Evolutionary conservation across 768 basidiomycete genomes (phyloP).

Genomic region (Tricholoma sp.): DNA sequence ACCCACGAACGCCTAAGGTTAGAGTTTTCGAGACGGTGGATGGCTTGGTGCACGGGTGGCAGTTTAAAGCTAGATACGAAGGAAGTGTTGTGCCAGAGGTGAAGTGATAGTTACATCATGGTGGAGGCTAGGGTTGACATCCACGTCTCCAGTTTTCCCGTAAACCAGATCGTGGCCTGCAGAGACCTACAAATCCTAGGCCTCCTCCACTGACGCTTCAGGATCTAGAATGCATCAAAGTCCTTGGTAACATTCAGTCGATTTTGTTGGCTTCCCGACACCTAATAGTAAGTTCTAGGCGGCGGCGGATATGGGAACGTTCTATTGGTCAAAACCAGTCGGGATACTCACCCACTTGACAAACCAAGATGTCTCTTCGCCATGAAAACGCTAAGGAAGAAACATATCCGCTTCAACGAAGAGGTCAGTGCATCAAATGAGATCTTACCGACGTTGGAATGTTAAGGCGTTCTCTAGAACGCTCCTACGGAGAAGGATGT

Average conservation of each 20-base stretch:
- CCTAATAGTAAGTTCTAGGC: constrained; percentile 24
- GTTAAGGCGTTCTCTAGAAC: constrained; percentile 12
- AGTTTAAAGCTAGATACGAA: not conserved
- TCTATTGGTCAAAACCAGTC: constrained; percentile 33
- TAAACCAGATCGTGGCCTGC: constrained; percentile 5
- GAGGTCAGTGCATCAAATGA: not conserved
- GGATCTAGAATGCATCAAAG: constrained; percentile 38
- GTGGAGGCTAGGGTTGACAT: not conserved
- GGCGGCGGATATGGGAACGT: constrained; percentile 38
- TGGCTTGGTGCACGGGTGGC: constrained; percentile 2
- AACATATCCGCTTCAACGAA: constrained; percentile 25
- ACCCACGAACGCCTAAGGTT: not conserved
- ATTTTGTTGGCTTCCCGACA: not conserved
- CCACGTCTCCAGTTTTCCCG: constrained; percentile 1
- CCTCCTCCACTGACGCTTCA: constrained; percentile 29
- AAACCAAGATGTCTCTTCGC: constrained; percentile 36
- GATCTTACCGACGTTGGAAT: not conserved
- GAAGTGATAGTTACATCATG: not conserved
- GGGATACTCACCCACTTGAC: constrained; percentile 26
- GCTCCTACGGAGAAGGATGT: constrained; percentile 26
- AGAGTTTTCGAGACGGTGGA: not conserved
- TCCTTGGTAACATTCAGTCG: constrained; percentile 27
- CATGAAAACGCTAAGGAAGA: constrained; percentile 39
- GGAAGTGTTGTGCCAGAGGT: constrained; percentile 3
- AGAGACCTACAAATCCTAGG: constrained; percentile 29